A percentile compares a stretch with the other conserved stretches of the same genome.
These are phyloP conservation scores for Pythium periplocum DNA, from an alignment of 352 stramenopile species.

Conservation along the genomic window DNA sequence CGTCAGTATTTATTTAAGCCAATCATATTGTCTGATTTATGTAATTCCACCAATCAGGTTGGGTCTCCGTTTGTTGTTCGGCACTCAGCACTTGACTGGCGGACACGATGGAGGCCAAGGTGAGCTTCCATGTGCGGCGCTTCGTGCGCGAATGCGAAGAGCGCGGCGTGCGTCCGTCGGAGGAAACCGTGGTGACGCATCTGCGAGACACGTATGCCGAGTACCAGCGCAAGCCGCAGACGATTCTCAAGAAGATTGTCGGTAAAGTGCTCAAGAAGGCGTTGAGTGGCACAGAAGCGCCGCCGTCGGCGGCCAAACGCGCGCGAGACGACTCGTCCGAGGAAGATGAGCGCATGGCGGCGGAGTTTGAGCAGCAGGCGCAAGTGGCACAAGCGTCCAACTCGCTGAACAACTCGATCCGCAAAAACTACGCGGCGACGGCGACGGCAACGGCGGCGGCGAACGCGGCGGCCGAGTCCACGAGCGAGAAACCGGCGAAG, in stretches of 20 bases:
- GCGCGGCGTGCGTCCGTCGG: constrained; percentile 38
- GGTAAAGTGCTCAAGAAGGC: constrained; percentile 67
- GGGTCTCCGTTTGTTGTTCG: no score
- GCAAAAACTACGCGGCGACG: constrained; percentile 55
- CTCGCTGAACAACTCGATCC: constrained; percentile 75
- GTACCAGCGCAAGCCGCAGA: constrained; percentile 81
- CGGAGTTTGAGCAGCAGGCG: constrained; percentile 39
- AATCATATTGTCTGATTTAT: no score
- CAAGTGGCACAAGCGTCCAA: constrained; percentile 31
- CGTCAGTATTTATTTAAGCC: no score
- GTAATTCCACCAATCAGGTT: no score
- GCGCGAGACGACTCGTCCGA: constrained; percentile 49
- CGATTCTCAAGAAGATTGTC: constrained; percentile 58
- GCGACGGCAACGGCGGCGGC: constrained; percentile 4
- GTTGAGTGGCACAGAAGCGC: constrained; percentile 10
- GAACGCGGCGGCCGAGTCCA: neutral
- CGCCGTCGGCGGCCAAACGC: constrained; percentile 37
- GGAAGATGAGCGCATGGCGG: constrained; percentile 58
- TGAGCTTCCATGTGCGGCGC: constrained; percentile 82
- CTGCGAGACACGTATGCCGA: constrained; percentile 76
- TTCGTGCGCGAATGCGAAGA: constrained; percentile 82
- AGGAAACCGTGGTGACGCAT: constrained; percentile 57
- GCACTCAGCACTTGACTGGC: no score
- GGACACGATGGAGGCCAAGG: constrained; percentile 70
- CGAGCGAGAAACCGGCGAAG: constrained; percentile 44